Evolutionary conservation across 2,329 filamentous ascomycete species (phyloP), one percentile per base, ranked within the genome.

Genomic region (Ophiocordyceps unilateralis): DNA sequence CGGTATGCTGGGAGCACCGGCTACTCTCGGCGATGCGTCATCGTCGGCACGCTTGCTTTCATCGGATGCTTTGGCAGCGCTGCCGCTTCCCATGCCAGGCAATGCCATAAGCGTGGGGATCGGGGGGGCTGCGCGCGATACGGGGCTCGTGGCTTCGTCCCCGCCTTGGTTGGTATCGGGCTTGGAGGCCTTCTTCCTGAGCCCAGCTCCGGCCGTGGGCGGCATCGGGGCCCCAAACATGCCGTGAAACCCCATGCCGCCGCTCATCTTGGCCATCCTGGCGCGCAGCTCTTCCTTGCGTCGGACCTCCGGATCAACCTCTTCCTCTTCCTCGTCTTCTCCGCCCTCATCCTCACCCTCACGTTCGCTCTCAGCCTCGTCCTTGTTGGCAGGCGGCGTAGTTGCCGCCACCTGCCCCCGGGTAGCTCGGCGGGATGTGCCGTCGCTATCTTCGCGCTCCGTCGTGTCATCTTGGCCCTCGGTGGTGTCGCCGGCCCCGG

Each of bases 231-330:
- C 73, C 17, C 84, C 85, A 59, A 93, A 93, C 78, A 96, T 91
- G 53, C 86, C 85, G 57, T 86, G 78, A 81, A 96, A 93, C 40
- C 86, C 86, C 85, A 94, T 94, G 20, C 89, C 89, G 44, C 89
- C 89, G 51, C 89, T 93, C 82, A 98, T 91, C 64, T 94, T 95
- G 39, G 91, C 91, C 86, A 98, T 98, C 52, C 91, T 78, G 47
- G 91, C 87, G 46, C 91, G 78, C 26, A 98, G 69, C 58, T 95
- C 89, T 62, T 94, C 79, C 57, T 81, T 83, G 42, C 88, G 81
- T 50, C 76, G 79, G 20, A 85, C 71, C 58, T 98, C 91, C 1
- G 87, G 86, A 54, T 96, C 88, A 42, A 93, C 68, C 15, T 93
- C 85, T 23, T 88, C 83, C 40, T 88, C 84, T 26, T 86, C 82